A percentile compares a stretch with the other conserved stretches of the same genome.
Evolutionary conservation across 2,329 filamentous ascomycete genomes (phyloP).

Genomic region (Cladorrhinum sp.): DNA sequence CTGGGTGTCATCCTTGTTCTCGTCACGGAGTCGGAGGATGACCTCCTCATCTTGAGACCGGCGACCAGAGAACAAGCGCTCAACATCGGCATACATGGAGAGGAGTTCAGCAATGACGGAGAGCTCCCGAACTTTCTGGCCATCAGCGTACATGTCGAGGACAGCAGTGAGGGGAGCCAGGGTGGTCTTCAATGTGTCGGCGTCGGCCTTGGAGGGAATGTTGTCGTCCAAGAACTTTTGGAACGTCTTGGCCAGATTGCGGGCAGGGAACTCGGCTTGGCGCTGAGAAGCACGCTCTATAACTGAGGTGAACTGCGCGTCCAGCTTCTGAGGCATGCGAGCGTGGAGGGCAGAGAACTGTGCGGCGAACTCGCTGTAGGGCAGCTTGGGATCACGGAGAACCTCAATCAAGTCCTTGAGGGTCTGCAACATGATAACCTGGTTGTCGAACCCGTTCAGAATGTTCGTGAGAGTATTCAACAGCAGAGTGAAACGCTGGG

Average conservation of each 20-base stretch:
- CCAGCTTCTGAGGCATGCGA: slow-evolving; percentile 93
- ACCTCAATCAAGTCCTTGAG: slow-evolving; percentile 89
- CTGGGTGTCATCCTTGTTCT: slow-evolving; percentile 88
- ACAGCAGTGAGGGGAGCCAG: slow-evolving; percentile 75
- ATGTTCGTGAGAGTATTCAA: slow-evolving; percentile 82
- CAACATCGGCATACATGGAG: slow-evolving; percentile 76
- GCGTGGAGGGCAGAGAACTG: slow-evolving; percentile 96
- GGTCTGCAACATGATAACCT: slow-evolving; percentile 86
- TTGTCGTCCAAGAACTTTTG: slow-evolving; percentile 87
- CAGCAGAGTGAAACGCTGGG: slow-evolving; percentile 79
- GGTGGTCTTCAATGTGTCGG: slow-evolving; percentile 67
- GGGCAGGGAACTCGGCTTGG: slow-evolving; percentile 85
- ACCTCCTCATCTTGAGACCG: slow-evolving; percentile 89
- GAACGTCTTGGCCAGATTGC: slow-evolving; percentile 79
- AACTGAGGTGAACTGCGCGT: slow-evolving; percentile 75
- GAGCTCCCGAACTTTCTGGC: slow-evolving; percentile 87
- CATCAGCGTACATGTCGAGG: slow-evolving; percentile 77
- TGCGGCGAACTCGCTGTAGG: slow-evolving; percentile 94
- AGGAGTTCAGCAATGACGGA: slow-evolving; percentile 76
- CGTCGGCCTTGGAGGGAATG: slow-evolving; percentile 64
- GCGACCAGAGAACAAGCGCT: slow-evolving; percentile 82
- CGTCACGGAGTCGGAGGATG: slow-evolving; percentile 87
- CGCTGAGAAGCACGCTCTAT: slow-evolving; percentile 79
- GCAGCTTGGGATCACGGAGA: slow-evolving; percentile 82
- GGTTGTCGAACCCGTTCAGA: slow-evolving; percentile 91